These are phyloP conservation scores for Vaccinium vitisidaea DNA, from an alignment of 148 eudicot species.

Conservation along the genomic window DNA sequence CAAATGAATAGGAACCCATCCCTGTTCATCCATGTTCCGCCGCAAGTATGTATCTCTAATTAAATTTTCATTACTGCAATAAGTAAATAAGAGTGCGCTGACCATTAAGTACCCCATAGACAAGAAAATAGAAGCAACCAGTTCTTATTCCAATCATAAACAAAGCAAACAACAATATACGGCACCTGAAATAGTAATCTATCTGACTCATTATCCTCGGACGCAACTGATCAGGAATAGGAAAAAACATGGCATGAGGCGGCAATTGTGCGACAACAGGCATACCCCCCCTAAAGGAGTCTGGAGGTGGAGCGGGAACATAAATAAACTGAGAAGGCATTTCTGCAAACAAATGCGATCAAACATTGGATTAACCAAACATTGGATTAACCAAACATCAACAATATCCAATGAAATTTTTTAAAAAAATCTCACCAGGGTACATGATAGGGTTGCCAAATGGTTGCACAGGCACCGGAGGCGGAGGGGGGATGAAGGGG, in stretches of 20 bases:
- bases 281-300: conserved; percentile 39
- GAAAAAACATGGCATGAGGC: conserved; percentile 29
- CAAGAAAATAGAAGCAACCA: conserved; percentile 9
- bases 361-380: conserved; percentile 2
- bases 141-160: conserved; percentile 1
- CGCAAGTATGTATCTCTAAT: conserved; percentile 75
- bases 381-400: not conserved
- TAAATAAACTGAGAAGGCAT: conserved; percentile 32
- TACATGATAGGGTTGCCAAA: conserved; percentile 49
- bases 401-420: not conserved
- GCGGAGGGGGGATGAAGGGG: conserved; percentile 40
- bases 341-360: conserved; percentile 42
- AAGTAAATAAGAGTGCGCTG: conserved; percentile 4
- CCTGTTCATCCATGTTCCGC: conserved; percentile 74
- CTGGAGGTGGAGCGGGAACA: conserved; percentile 34
- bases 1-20: conserved; percentile 76
- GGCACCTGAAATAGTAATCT: conserved; percentile 86
- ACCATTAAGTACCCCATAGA: not conserved
- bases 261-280: conserved; percentile 51
- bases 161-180: not conserved
- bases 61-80: conserved; percentile 74
- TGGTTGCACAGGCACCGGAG: conserved; percentile 44
- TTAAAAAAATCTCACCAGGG: conserved; percentile 44
- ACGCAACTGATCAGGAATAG: conserved; percentile 51
- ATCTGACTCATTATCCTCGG: conserved; percentile 63